Conservation (phyloP, 306 rosid species). For the Albizia julibrissin region DNA sequence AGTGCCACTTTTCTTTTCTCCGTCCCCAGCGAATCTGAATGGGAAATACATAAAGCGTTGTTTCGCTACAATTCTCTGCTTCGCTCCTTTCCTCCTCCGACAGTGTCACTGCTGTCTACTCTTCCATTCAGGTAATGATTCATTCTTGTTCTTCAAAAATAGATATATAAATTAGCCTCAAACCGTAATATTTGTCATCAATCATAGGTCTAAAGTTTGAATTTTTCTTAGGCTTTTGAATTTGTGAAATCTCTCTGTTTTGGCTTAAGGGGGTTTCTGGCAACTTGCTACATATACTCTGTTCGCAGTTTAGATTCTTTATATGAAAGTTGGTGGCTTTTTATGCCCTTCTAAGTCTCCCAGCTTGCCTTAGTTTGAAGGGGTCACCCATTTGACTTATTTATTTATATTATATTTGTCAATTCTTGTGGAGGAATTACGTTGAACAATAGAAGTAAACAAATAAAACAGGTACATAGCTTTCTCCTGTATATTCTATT, state of each 20-base stretch:
- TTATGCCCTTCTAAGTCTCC: background rate
- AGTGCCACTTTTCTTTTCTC: too few relatives aligned
- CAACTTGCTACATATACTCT: background rate
- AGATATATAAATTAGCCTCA: too few relatives aligned
- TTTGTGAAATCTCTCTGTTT: background rate
- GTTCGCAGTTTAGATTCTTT: background rate
- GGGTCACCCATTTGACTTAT: background rate
- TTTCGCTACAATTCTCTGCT: too few relatives aligned
- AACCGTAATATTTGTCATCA: too few relatives aligned
- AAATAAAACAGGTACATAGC: background rate
- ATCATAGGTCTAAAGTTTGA: background rate
- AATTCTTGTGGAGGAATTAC: background rate
- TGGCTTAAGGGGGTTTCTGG: background rate
- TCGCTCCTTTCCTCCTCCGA: too few relatives aligned
- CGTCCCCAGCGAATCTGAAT: too few relatives aligned
- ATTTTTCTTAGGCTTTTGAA: background rate
- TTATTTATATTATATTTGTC: background rate
- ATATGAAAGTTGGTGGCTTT: background rate
- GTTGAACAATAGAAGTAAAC: conserved; percentile 8
- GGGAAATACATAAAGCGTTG: too few relatives aligned
- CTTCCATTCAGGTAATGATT: too few relatives aligned
- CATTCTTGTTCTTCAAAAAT: conserved; percentile 1
- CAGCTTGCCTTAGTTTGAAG: background rate
- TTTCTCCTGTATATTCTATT: conserved; percentile 4
- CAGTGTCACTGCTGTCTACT: too few relatives aligned